Evolutionary conservation across 2,329 filamentous ascomycete species (phyloP).

Genomic region (Trichoderma sp.): DNA sequence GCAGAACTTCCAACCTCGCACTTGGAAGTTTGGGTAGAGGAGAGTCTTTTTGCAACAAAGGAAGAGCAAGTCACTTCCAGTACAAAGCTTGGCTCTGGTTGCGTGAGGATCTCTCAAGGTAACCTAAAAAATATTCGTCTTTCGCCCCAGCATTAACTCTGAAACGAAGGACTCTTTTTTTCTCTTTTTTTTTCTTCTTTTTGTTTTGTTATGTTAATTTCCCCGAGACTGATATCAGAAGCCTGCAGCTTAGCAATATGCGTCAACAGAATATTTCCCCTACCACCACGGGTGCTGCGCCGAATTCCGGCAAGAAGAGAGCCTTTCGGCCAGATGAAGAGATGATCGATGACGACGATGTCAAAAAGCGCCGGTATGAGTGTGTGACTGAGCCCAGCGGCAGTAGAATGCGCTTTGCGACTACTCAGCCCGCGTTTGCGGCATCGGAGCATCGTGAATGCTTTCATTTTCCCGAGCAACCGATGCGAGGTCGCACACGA

Average conservation of each 20-base stretch:
- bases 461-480: neutral
- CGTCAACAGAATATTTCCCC: neutral
- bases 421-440: neutral
- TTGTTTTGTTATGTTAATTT: no score
- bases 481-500: neutral
- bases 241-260: neutral
- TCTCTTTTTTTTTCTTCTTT: no score
- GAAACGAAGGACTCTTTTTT: neutral
- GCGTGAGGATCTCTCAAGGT: neutral
- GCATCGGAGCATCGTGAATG: neutral
- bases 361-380: neutral
- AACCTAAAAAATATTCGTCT: neutral
- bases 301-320: neutral
- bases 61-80: neutral
- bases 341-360: neutral
- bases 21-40: neutral
- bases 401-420: neutral
- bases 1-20: neutral
- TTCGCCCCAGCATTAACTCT: neutral
- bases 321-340: neutral
- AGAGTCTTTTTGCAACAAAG: neutral
- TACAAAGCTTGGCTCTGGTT: neutral
- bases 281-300: neutral
- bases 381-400: neutral
- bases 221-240: neutral